These are phyloP conservation scores for Draba incana DNA, from an alignment of 345 rosid genomes.

Conservation along the genomic window DNA sequence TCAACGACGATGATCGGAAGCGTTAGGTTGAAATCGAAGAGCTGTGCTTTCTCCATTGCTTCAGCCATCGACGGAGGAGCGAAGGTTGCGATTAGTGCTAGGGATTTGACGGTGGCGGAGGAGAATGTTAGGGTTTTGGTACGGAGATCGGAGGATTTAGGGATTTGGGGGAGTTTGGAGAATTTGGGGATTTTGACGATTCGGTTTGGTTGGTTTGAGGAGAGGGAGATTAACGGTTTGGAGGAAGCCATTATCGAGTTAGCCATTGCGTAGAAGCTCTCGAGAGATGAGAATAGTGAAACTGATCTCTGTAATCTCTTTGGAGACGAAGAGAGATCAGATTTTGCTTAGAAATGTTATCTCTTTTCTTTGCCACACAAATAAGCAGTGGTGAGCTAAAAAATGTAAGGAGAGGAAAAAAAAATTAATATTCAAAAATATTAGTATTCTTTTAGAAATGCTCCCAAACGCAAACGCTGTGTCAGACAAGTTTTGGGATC, in stretches of 20 bases:
- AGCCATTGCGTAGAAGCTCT: slow-evolving; percentile 56
- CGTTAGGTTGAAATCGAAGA: slow-evolving; percentile 92
- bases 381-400: slow-evolving; percentile 33
- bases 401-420: not conserved
- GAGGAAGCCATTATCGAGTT: slow-evolving; percentile 78
- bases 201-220: slow-evolving; percentile 45
- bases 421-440: too few relatives aligned
- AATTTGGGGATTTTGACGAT: slow-evolving; percentile 41
- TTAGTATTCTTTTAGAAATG: too few relatives aligned
- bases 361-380: slow-evolving; percentile 73
- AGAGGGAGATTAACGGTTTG: slow-evolving; percentile 47
- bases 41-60: slow-evolving; percentile 82
- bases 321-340: slow-evolving; percentile 20
- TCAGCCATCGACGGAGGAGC: slow-evolving; percentile 83
- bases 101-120: slow-evolving; percentile 56
- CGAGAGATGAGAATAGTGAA: slow-evolving; percentile 23
- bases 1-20: slow-evolving; percentile 85
- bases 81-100: slow-evolving; percentile 62
- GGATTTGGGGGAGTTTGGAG: slow-evolving; percentile 42
- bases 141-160: slow-evolving; percentile 41
- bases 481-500: not conserved
- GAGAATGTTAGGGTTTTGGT: slow-evolving; percentile 45
- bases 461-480: not conserved
- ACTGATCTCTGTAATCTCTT: slow-evolving; percentile 32
- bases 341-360: slow-evolving; percentile 44